phyloP scores from a whole-genome alignment of 257 asterid species.

The Solanum neorickii region DNA sequence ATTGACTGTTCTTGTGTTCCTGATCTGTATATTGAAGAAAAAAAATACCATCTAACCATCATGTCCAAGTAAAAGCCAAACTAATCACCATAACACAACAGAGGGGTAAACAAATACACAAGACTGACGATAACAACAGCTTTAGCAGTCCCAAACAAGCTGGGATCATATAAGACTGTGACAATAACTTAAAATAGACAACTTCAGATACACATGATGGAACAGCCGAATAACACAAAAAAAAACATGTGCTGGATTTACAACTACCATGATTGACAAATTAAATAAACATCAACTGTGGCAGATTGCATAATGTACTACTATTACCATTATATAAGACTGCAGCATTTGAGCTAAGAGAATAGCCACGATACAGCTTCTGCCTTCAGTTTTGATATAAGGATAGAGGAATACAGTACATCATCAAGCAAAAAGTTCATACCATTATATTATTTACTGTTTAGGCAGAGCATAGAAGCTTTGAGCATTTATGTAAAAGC shows the following conservation, averaged over 20 bases:
- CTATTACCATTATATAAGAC: not conserved
- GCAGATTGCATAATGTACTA: not conserved
- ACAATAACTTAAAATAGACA: not conserved
- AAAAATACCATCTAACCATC: not conserved
- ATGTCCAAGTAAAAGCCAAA: not conserved
- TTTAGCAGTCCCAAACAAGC: not conserved
- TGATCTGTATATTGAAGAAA: constrained; percentile 25
- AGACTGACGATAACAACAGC: not conserved
- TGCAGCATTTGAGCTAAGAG: not conserved
- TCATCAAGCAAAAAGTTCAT: not conserved
- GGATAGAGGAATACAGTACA: not conserved
- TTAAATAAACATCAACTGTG: not conserved
- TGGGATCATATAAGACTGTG: not conserved
- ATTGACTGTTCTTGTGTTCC: constrained; percentile 86
- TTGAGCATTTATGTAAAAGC: not conserved
- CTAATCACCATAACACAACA: constrained; percentile 77
- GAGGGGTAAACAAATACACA: constrained; percentile 41
- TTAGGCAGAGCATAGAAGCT: not conserved
- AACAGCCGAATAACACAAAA: not conserved
- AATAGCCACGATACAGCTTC: not conserved
- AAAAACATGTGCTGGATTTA: not conserved
- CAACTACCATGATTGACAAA: not conserved
- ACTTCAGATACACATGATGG: not conserved
- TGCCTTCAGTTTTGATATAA: not conserved
- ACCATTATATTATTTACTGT: not conserved